These are phyloP conservation scores for Neofusicoccum parvum DNA, from an alignment of 2,329 filamentous ascomycete genomes.

Conservation along the genomic window DNA sequence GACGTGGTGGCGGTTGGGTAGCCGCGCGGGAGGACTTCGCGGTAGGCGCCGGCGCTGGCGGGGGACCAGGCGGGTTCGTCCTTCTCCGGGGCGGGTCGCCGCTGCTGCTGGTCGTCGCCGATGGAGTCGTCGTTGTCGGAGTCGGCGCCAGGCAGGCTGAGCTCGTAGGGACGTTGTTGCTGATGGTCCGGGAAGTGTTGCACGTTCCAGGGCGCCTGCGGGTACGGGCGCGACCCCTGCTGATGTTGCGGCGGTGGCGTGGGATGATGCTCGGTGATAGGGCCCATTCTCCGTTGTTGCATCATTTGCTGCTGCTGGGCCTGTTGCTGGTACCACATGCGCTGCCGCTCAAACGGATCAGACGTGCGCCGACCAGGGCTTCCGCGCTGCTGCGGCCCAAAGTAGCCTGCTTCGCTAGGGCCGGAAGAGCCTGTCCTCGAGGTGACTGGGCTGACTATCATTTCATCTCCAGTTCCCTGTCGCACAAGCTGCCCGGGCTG, in stretches of 20 bases:
- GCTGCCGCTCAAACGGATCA: conserved; percentile 24
- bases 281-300: conserved; percentile 35
- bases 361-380: conserved; percentile 11
- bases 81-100: background rate
- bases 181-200: background rate
- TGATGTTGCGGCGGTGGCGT: background rate
- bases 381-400: conserved; percentile 16
- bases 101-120: background rate
- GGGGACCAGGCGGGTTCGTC: background rate
- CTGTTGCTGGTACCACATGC: conserved; percentile 23
- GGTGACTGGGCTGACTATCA: conserved; percentile 1
- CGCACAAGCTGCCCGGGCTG: background rate
- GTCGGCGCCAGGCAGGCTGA: conserved; percentile 1
- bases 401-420: background rate
- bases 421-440: background rate
- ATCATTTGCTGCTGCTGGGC: conserved; percentile 5
- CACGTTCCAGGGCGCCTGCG: background rate
- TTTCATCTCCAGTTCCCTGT: background rate
- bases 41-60: conserved; percentile 29
- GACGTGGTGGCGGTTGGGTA: conserved; percentile 21
- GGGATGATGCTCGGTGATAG: conserved; percentile 32
- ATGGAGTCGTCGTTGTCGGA: conserved; percentile 19
- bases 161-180: conserved; percentile 19
- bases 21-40: conserved; percentile 36
- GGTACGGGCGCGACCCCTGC: background rate